A percentile compares a stretch with the other conserved stretches of the same genome.
Conservation (phyloP, 2,329 filamentous ascomycete species). For the Cladophialophora chaetospira region DNA sequence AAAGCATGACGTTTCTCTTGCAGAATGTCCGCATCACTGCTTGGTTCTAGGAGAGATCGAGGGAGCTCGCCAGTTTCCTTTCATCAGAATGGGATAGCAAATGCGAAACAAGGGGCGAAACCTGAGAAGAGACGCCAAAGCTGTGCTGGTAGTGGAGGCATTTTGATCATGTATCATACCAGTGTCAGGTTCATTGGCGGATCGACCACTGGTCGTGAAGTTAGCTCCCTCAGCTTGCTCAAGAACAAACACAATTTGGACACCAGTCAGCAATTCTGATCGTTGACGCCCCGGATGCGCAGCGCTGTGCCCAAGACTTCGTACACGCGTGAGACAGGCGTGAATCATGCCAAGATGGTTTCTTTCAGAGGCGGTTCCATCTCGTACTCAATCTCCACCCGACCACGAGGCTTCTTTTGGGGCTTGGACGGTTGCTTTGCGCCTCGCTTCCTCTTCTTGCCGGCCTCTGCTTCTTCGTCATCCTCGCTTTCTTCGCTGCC, state of each 20-base stretch:
- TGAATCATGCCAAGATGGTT: slow-evolving; percentile 42
- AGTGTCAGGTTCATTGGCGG: too few species aligned
- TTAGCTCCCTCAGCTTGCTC: too few species aligned
- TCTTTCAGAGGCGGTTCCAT: slow-evolving; percentile 64
- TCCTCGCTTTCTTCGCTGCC: slow-evolving; percentile 60
- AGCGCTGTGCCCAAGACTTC: not conserved
- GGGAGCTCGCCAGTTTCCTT: too few species aligned
- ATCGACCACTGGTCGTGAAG: too few species aligned
- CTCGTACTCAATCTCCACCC: slow-evolving; percentile 77
- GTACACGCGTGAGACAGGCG: too few species aligned
- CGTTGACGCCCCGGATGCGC: not conserved
- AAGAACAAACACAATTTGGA: too few species aligned
- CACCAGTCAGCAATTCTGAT: too few species aligned
- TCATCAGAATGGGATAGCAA: not conserved
- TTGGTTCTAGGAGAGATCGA: too few species aligned
- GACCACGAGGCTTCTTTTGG: slow-evolving; percentile 61
- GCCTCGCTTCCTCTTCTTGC: slow-evolving; percentile 60
- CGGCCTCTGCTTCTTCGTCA: slow-evolving; percentile 51
- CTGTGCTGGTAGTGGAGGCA: too few species aligned
- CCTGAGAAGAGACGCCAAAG: too few species aligned
- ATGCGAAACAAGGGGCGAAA: not conserved
- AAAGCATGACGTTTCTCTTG: slow-evolving; percentile 26
- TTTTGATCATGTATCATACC: too few species aligned
- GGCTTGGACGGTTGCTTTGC: slow-evolving; percentile 54
- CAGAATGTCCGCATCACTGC: too few species aligned